Evolutionary conservation across 345 rosid species (phyloP).

Genomic region (Turnera subulata): DNA sequence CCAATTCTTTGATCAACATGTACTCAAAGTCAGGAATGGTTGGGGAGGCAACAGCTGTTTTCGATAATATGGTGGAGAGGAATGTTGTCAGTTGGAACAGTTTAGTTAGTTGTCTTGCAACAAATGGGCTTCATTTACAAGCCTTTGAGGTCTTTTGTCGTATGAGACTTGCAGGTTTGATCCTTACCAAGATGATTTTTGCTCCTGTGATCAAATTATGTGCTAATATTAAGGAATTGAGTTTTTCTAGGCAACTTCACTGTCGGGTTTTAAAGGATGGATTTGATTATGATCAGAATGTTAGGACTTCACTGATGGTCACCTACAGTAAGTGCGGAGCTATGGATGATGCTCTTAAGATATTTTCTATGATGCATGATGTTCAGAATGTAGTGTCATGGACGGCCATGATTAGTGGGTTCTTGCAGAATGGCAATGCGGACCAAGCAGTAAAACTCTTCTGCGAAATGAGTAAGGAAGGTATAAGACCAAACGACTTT

Average conservation of each 20-base stretch:
- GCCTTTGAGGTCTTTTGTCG: slow-evolving; percentile 51
- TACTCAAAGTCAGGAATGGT: slow-evolving; percentile 59
- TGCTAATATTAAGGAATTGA: slow-evolving; percentile 48
- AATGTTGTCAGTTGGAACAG: slow-evolving; percentile 71
- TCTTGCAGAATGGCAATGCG: slow-evolving; percentile 53
- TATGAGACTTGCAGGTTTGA: slow-evolving; percentile 48
- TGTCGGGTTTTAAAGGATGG: slow-evolving; percentile 54
- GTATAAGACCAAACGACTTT: slow-evolving; percentile 66
- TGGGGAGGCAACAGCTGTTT: slow-evolving; percentile 52
- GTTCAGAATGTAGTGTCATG: slow-evolving; percentile 57
- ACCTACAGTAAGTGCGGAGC: slow-evolving; percentile 56
- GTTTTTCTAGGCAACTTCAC: slow-evolving; percentile 66
- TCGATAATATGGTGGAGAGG: slow-evolving; percentile 48
- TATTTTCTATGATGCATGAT: slow-evolving; percentile 40
- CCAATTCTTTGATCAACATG: slow-evolving; percentile 71
- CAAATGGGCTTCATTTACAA: slow-evolving; percentile 54
- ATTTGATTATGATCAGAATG: slow-evolving; percentile 45
- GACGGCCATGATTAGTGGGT: slow-evolving; percentile 81
- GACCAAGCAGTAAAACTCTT: slow-evolving; percentile 52
- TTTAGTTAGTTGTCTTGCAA: slow-evolving; percentile 60
- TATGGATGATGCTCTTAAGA: slow-evolving; percentile 52
- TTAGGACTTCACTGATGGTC: slow-evolving; percentile 56
- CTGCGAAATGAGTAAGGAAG: slow-evolving; percentile 53
- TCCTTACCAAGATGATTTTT: slow-evolving; percentile 51
- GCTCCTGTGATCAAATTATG: slow-evolving; percentile 59